These are phyloP conservation scores for Lepidium aucheri DNA, from an alignment of 345 rosid genomes.

Conservation along the genomic window DNA sequence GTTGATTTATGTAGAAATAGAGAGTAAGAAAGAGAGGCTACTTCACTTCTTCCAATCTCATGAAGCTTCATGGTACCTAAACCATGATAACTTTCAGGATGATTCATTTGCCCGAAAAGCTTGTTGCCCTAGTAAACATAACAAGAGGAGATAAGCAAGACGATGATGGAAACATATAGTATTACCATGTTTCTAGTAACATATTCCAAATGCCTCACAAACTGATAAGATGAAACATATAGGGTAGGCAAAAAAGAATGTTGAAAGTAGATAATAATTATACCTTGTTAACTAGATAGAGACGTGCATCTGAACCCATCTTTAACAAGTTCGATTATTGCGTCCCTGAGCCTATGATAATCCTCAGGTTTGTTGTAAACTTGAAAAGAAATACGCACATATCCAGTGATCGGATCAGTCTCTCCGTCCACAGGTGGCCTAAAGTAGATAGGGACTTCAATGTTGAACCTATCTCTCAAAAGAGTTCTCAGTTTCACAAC, in stretches of 20 bases:
- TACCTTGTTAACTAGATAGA: constrained; percentile 43
- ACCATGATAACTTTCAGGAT: constrained; percentile 21
- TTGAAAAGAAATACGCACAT: constrained; percentile 82
- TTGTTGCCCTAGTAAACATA: constrained; percentile 5
- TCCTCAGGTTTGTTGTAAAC: constrained; percentile 76
- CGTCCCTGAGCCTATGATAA: constrained; percentile 68
- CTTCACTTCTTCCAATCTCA: constrained; percentile 11
- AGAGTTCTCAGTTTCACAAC: constrained; percentile 47
- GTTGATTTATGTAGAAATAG: not conserved
- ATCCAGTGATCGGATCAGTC: constrained; percentile 47
- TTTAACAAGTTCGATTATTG: constrained; percentile 39
- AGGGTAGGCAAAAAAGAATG: too few species aligned
- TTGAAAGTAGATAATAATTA: constrained; percentile 1
- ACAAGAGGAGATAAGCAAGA: not conserved
- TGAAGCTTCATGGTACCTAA: constrained; percentile 26
- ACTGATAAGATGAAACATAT: not conserved
- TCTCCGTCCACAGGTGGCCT: constrained; percentile 52
- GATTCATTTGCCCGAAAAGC: not conserved
- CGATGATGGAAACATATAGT: not conserved
- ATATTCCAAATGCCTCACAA: not conserved
- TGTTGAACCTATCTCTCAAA: constrained; percentile 50
- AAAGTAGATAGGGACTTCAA: constrained; percentile 78
- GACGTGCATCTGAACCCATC: constrained; percentile 49
- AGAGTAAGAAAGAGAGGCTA: not conserved
- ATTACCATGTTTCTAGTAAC: not conserved